Conservation (phyloP, 2,329 filamentous ascomycete genomes). For the Beauveria asiatica region DNA sequence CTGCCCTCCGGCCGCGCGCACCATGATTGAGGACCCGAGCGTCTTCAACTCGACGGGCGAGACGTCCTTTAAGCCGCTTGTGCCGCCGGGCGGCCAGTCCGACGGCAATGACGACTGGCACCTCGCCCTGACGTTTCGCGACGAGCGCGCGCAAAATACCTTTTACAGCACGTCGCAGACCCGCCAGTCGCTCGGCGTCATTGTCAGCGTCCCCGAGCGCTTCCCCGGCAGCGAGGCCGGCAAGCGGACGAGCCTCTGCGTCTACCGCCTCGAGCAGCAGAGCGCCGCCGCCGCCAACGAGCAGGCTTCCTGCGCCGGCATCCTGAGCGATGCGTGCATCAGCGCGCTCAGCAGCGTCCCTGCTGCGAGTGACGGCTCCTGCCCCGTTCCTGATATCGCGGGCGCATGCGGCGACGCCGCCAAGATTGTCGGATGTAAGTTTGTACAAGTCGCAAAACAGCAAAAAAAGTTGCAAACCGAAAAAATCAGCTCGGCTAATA, state of each 20-base stretch:
- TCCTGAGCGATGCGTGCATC: slow-evolving; percentile 10
- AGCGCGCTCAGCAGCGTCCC: neutral
- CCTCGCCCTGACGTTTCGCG: slow-evolving; percentile 5
- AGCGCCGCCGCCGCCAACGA: neutral
- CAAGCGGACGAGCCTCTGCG: neutral
- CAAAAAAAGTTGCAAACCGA: no score
- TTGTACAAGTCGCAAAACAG: neutral
- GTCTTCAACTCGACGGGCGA: slow-evolving; percentile 11
- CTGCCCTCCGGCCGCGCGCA: neutral
- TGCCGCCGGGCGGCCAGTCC: neutral
- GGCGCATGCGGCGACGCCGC: slow-evolving; percentile 3
- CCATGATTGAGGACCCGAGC: neutral
- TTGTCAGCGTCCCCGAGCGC: slow-evolving; percentile 9
- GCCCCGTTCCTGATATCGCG: neutral
- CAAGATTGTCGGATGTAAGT: neutral
- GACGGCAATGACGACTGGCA: neutral
- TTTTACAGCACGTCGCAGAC: neutral
- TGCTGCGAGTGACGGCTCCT: neutral
- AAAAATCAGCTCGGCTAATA: neutral
- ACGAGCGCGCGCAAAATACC: neutral
- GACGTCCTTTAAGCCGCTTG: neutral
- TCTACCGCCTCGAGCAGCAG: slow-evolving; percentile 7
- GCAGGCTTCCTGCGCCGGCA: neutral
- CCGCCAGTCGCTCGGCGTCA: slow-evolving; percentile 4
- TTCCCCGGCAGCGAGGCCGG: neutral